Evolutionary conservation across 2,329 filamentous ascomycete species (phyloP), one percentile per base, ranked within the genome.

Genomic region (Aspergillus viridinutans): DNA sequence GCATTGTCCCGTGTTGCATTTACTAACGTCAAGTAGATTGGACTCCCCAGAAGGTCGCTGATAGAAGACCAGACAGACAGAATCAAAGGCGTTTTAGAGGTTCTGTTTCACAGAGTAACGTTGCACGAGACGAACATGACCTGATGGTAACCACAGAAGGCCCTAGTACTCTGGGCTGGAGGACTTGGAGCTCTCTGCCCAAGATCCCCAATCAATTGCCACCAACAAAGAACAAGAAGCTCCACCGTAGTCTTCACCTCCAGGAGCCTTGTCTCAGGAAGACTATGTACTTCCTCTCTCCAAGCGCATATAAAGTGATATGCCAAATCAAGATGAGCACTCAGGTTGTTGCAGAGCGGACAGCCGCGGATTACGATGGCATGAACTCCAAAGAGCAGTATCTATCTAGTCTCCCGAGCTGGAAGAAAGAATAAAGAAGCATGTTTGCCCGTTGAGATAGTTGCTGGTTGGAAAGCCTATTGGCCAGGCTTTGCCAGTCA

Each of bases 31-130:
- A 55, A 55, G 53, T 53, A 55, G 51, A 59, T 59, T 61, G 58
- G 59, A 61, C 55, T 53, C 50, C 52, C 55, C 52, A 58, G 42
- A 56, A 53, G 43, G 35, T 56, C 50, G 54, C 56, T 58, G 57
- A 56, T 61, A 56, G 60, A 61, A 62, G 61, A 60, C 63, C 54
- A 67, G 61, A 65, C 52, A 59, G 62, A 43, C 61, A 59, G 53
- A 61, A 60, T 61, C 54, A 54, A 64, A 60, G 65, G 67, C 63
- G 59, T 65, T 67, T 69, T 63, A 65, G 64, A 70, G 63, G 55
- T 60, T 58, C 65, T 62, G 72, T 74, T 68, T 65, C 71, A 74
- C 72, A 68, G 66, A 63, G 72, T 72, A 74, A 74, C 72, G 72
- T 73, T 68, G 66, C 68, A 74, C 69, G 54, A 60, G 54, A 50